Evolutionary conservation across 371 early-diverging fungal genomes (phyloP), one percentile per base, ranked within the genome.

Genomic region (Lichtheimia corymbifera): DNA sequence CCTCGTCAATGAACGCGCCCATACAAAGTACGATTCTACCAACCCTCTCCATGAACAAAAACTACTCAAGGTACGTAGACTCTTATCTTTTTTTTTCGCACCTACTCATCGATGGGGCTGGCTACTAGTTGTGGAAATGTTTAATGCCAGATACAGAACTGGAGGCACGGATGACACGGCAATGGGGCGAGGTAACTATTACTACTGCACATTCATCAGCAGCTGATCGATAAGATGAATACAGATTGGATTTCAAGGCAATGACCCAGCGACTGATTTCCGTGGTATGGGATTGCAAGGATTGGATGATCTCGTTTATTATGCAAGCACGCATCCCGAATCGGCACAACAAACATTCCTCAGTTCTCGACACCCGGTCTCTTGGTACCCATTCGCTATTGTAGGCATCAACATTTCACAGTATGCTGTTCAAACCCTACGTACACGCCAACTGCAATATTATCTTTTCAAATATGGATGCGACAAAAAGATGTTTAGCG

Each of bases 261-360:
- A 71, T 18, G 92, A 93, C 68, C 94, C 93, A 1, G 90, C 94
- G 9, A 92, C 93, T 0, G 94, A 94, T 76, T 94, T 94, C 61
- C 81, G 94, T 28, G 91, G 92, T 24, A 92, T 94, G 93, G 94
- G 89, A 5, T 68, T 90, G 59, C 86, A 89, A 45, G 92, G 87
- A 5, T 64, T 93, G 9, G 88, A 92, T 66, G 88, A 92, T 61
- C 75, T 94, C 25, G 67, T 86, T 2, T 92, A 90, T 65, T 90
- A 83, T 70, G 85, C 87, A 4, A 65, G 81, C 59, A 66, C 65
- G 20, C 83, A 92, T 70, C 84, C 89, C 4, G 45, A 67, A 14
- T 76, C 79, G 0, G 83, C 86, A 4, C 73, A 70, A 47, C 55
- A 77, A 14, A 79, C 87, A 7, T 75, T 90, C 27, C 57, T 64